A percentile compares a stretch with the other conserved stretches of the same genome.
These are phyloP conservation scores for Aspergillus terreus DNA, from an alignment of 2,329 filamentous ascomycete genomes.

Conservation along the genomic window DNA sequence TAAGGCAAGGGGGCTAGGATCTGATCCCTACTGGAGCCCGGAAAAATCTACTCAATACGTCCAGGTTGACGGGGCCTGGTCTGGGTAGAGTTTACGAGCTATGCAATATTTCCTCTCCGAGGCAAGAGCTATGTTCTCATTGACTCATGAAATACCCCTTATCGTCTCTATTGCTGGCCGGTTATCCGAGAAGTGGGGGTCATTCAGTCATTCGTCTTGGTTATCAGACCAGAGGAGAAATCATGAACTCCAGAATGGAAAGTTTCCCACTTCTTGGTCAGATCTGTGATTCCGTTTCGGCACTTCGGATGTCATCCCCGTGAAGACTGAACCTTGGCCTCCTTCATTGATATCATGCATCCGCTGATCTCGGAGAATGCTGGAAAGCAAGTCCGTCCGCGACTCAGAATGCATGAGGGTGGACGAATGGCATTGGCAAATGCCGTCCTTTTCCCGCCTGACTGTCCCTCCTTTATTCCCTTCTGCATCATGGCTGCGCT, in stretches of 20 bases:
- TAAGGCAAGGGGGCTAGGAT: background rate
- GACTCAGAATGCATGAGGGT: constrained; percentile 16
- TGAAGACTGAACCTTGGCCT: background rate
- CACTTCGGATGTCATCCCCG: background rate
- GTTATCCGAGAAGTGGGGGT: background rate
- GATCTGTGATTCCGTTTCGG: background rate
- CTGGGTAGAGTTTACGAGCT: background rate
- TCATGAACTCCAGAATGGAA: background rate
- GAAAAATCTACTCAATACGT: background rate
- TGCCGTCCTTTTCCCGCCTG: constrained; percentile 13
- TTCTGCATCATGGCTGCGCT: constrained; percentile 3
- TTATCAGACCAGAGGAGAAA: background rate
- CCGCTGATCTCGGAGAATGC: constrained; percentile 14
- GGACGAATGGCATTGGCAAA: constrained; percentile 7
- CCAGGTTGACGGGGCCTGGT: background rate
- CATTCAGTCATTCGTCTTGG: background rate
- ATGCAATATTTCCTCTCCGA: background rate
- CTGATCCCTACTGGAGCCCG: background rate
- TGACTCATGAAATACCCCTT: too few species aligned
- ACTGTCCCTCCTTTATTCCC: constrained; percentile 12
- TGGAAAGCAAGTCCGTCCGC: constrained; percentile 10
- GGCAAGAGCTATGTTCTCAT: background rate
- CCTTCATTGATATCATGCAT: background rate
- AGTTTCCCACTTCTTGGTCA: background rate
- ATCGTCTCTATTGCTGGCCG: too few species aligned